Conservation (phyloP, 257 asterid genomes). For the Gardenia jasminoides region DNA sequence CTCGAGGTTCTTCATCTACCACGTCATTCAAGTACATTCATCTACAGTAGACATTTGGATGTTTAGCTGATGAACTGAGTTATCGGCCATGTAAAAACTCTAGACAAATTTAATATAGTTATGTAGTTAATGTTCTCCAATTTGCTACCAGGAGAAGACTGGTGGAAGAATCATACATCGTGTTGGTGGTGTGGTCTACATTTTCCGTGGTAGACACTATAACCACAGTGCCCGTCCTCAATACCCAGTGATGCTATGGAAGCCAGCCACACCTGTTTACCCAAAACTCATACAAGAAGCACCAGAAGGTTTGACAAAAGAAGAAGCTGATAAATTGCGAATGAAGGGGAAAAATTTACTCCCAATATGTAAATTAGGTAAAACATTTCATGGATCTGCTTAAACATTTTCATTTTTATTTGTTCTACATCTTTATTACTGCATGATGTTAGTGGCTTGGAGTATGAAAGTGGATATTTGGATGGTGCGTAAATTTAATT, state of each 20-base stretch:
- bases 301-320: slow-evolving; percentile 87
- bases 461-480: background rate
- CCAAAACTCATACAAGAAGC: slow-evolving; percentile 97
- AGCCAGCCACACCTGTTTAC: slow-evolving; percentile 97
- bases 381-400: background rate
- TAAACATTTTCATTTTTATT: background rate
- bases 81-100: background rate
- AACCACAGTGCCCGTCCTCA: slow-evolving; percentile 67
- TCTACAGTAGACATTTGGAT: slow-evolving; percentile 4
- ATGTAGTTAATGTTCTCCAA: slow-evolving; percentile 1
- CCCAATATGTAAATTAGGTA: slow-evolving; percentile 91
- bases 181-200: slow-evolving; percentile 78
- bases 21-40: slow-evolving; percentile 19
- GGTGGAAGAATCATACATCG: slow-evolving; percentile 80
- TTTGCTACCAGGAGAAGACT: slow-evolving; percentile 61
- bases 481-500: background rate
- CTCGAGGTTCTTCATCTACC: slow-evolving; percentile 65
- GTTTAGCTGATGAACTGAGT: slow-evolving; percentile 1
- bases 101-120: background rate
- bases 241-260: slow-evolving; percentile 95
- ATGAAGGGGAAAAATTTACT: slow-evolving; percentile 62
- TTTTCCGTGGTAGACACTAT: slow-evolving; percentile 95
- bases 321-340: slow-evolving; percentile 77
- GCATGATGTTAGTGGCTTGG: background rate
- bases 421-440: background rate